Conservation (phyloP, 192 early-diverging fungal genomes). For the Backusella australiensis region DNA sequence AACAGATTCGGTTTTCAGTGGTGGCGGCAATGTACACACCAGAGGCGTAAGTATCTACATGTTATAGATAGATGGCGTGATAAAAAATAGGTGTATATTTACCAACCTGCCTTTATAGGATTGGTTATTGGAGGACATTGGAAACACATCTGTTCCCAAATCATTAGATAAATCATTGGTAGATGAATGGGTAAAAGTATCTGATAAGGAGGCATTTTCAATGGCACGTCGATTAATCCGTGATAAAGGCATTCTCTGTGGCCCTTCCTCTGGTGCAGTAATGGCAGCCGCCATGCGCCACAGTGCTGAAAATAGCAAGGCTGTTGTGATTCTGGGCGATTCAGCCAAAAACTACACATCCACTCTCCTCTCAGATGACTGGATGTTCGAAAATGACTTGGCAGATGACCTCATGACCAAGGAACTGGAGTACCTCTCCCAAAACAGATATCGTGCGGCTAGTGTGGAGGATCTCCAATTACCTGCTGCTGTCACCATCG, state of each 20-base stretch:
- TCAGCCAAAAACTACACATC: conserved; percentile 67
- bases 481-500: conserved; percentile 72
- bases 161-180: conserved; percentile 50
- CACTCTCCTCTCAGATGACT: conserved; percentile 72
- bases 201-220: conserved; percentile 68
- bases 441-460: conserved; percentile 73
- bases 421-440: conserved; percentile 54
- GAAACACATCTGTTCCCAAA: conserved; percentile 58
- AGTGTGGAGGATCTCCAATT: conserved; percentile 85
- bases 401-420: conserved; percentile 59
- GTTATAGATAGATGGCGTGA: not conserved
- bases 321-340: conserved; percentile 64
- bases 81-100: no score
- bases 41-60: conserved; percentile 6
- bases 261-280: conserved; percentile 65
- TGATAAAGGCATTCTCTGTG: conserved; percentile 58
- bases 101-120: conserved; percentile 20
- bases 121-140: conserved; percentile 74
- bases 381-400: conserved; percentile 75
- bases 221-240: conserved; percentile 63
- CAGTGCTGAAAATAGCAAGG: conserved; percentile 29
- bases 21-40: conserved; percentile 13
- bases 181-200: conserved; percentile 68
- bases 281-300: conserved; percentile 59
- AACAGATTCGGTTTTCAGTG: conserved; percentile 54